Evolutionary conservation across 306 rosid genomes (phyloP), one percentile per base, ranked within the genome.

Genomic region (Lathyrus aphaca): DNA sequence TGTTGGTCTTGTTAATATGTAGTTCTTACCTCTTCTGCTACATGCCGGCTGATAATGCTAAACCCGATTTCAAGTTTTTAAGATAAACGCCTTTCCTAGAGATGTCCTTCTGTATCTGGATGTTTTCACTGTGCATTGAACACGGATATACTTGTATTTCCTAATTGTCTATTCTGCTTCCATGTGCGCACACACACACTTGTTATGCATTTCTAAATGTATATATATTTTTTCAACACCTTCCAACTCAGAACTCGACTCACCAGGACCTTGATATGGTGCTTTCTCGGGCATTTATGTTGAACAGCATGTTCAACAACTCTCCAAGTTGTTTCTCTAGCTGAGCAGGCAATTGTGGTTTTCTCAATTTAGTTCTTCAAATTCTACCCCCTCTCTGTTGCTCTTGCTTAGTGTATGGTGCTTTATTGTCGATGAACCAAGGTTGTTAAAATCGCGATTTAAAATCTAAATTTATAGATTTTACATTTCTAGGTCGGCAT

Each of bases 261-360:
- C 88, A 91, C 74, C 93, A 91, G 79, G 99, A 95, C 81, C 97
- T 95, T 0, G 99, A 95, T 82, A 87, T 85, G 89, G 99, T 95
- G 71, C 97, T 91, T 39, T 95, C 97, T 46, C 90, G 97, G 65
- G 99, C 97, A 59, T 91, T 83, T 79, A 87, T 95, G 95, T 95
- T 97, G 97, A 93, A 95, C 84, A 91, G 89, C 83, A 89, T 95
- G 97, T 95, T 95, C 88, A 95, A 91, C 84, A 85, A 82, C 79
- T 91, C 89, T 68, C 99, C 97, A 0, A 91, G 91, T 65, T 97
- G 91, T 84, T 84, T 95, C 64, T 84, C 96, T 79, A 86, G 83
- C 77, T 89, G 62, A 85, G 25, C 74, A 18, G 18, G 66, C 66
- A 83, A 44, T 62, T 55, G 63, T 77, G 39, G 49, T 64, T 72